A percentile compares a stretch with the other conserved stretches of the same genome.
phyloP scores from a whole-genome alignment of 768 basidiomycete genomes.

The Boletales sp. region DNA sequence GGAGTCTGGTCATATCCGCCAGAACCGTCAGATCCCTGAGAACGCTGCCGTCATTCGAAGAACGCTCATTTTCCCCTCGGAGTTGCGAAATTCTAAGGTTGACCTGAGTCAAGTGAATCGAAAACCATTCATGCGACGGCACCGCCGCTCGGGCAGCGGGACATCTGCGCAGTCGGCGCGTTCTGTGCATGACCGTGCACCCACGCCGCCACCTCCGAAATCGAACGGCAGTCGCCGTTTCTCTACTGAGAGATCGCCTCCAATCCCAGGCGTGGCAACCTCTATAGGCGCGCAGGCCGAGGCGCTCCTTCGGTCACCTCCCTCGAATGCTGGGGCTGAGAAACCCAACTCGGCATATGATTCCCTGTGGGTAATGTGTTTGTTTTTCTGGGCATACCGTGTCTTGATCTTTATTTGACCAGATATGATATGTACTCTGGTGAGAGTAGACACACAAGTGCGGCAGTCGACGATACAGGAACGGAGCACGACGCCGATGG shows the following conservation, averaged over 20 bases:
- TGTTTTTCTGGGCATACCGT: slow-evolving; percentile 10
- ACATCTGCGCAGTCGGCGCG: slow-evolving; percentile 59
- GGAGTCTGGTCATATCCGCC: slow-evolving; percentile 24
- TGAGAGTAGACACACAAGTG: slow-evolving; percentile 42
- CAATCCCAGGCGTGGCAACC: slow-evolving; percentile 61
- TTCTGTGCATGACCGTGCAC: slow-evolving; percentile 77
- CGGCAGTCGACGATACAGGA: slow-evolving; percentile 34
- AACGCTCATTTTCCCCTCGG: slow-evolving; percentile 77
- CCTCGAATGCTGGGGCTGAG: slow-evolving; percentile 45
- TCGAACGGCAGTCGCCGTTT: slow-evolving; percentile 53
- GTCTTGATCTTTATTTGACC: slow-evolving; percentile 20
- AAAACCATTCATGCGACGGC: slow-evolving; percentile 47
- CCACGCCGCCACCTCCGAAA: slow-evolving; percentile 81
- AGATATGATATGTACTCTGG: slow-evolving; percentile 82
- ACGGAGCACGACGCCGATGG: slow-evolving; percentile 18
- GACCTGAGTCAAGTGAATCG: slow-evolving; percentile 54
- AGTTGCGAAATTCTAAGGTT: slow-evolving; percentile 51
- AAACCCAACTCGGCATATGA: slow-evolving; percentile 73
- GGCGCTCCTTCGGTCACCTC: slow-evolving; percentile 37
- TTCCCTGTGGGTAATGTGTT: slow-evolving; percentile 57
- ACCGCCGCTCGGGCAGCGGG: slow-evolving; percentile 61
- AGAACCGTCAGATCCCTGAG: slow-evolving; percentile 35
- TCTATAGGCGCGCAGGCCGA: slow-evolving; percentile 43
- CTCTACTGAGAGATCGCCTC: slow-evolving; percentile 63
- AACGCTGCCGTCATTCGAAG: slow-evolving; percentile 60